phyloP scores from a whole-genome alignment of 768 basidiomycete species.

The Leccinum boreale region DNA sequence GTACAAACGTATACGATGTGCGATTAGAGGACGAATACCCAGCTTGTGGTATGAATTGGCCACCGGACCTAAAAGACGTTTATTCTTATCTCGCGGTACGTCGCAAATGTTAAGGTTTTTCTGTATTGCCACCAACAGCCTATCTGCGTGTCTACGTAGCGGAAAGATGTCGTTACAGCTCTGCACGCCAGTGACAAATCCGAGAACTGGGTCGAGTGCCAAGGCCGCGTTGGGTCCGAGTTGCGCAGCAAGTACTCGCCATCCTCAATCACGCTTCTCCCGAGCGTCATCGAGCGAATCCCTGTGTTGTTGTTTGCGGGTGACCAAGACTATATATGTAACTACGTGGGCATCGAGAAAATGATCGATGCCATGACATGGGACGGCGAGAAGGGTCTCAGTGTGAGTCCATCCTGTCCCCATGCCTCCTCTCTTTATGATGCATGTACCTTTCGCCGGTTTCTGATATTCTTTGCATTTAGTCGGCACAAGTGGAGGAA shows the following conservation, averaged over 20 bases:
- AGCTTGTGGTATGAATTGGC: slow-evolving; percentile 98
- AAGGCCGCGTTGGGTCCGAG: slow-evolving; percentile 56
- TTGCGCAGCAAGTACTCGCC: slow-evolving; percentile 55
- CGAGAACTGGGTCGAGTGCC: slow-evolving; percentile 88
- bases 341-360: slow-evolving; percentile 86
- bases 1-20: slow-evolving; percentile 94
- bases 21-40: slow-evolving; percentile 83
- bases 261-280: slow-evolving; percentile 75
- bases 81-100: slow-evolving; percentile 79
- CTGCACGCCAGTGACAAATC: slow-evolving; percentile 78
- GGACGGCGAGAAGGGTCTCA: slow-evolving; percentile 82
- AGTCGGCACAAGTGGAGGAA: slow-evolving; percentile 66
- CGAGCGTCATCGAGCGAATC: slow-evolving; percentile 72
- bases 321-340: slow-evolving; percentile 96
- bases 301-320: slow-evolving; percentile 91
- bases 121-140: not conserved
- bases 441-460: slow-evolving; percentile 1
- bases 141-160: slow-evolving; percentile 41
- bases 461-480: not conserved
- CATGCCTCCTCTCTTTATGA: not conserved
- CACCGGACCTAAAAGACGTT: slow-evolving; percentile 75
- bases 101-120: slow-evolving; percentile 8
- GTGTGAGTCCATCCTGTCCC: slow-evolving; percentile 47
- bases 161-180: slow-evolving; percentile 73
- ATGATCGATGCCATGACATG: slow-evolving; percentile 82